Evolutionary conservation across 129 eudicot genomes (phyloP).

Genomic region (Tagetes patula): DNA sequence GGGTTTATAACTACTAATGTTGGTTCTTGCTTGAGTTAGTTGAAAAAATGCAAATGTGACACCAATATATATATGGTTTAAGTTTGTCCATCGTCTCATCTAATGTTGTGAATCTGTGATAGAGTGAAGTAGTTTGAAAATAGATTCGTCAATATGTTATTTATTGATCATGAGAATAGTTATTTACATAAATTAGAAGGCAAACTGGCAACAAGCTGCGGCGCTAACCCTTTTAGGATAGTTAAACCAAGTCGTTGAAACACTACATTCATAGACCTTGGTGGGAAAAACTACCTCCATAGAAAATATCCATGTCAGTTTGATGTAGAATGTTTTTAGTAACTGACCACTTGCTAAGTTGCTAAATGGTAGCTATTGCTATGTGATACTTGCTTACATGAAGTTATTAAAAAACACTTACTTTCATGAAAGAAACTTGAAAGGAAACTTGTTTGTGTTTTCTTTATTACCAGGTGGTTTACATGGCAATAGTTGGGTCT

Average conservation of each 20-base stretch:
- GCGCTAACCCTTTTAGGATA: no score
- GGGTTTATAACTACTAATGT: background rate
- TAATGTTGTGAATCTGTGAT: slow-evolving; percentile 10
- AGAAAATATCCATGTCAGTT: background rate
- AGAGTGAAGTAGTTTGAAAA: slow-evolving; percentile 11
- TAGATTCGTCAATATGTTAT: no score
- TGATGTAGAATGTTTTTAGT: background rate
- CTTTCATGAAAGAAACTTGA: background rate
- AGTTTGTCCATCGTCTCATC: background rate
- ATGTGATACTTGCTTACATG: background rate
- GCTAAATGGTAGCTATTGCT: background rate
- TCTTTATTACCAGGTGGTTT: slow-evolving; percentile 50
- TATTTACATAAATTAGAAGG: no score
- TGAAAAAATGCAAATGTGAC: background rate
- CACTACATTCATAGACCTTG: no score
- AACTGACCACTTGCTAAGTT: background rate
- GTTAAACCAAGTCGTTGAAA: no score
- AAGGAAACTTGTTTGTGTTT: background rate
- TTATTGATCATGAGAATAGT: no score
- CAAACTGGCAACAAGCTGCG: no score
- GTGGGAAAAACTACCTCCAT: no score
- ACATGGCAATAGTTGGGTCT: slow-evolving; percentile 83
- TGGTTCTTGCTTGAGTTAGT: slow-evolving; percentile 5
- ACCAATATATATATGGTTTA: background rate
- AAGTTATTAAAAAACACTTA: background rate